These are phyloP conservation scores for Coemansia sp. DNA, from an alignment of 192 early-diverging fungal genomes.

Conservation along the genomic window DNA sequence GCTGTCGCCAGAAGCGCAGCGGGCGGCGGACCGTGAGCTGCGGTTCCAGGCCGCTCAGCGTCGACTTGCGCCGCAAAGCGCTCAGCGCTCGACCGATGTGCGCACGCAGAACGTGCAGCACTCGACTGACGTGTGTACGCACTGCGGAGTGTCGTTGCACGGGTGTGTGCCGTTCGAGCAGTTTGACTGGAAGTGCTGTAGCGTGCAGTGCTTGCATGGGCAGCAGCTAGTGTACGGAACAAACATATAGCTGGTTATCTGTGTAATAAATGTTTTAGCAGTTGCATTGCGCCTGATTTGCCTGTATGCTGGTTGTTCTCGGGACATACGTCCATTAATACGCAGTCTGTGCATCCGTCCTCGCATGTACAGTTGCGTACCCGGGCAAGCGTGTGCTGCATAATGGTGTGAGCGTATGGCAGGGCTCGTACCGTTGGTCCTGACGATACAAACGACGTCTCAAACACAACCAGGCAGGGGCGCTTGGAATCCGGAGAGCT, in stretches of 20 bases:
- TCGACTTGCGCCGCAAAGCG: conserved; percentile 10
- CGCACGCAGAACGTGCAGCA: conserved; percentile 16
- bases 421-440: conserved; percentile 9
- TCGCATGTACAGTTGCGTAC: not conserved
- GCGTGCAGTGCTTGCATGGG: conserved; percentile 46
- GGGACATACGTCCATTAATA: not conserved
- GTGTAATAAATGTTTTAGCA: conserved; percentile 1
- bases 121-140: conserved; percentile 20
- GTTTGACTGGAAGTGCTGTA: conserved; percentile 66
- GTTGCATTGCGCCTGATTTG: not conserved
- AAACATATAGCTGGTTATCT: not conserved
- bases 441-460: not conserved
- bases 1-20: conserved; percentile 21
- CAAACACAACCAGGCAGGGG: not conserved
- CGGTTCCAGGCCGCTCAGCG: conserved; percentile 33
- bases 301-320: not conserved
- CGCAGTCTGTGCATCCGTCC: not conserved
- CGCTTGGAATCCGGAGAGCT: not conserved
- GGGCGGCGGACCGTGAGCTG: conserved; percentile 34
- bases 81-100: conserved; percentile 3
- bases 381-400: not conserved
- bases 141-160: conserved; percentile 63
- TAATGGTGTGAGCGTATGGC: not conserved
- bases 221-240: conserved; percentile 20
- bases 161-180: conserved; percentile 71